These are phyloP conservation scores for Coemansia sp. DNA, from an alignment of 192 early-diverging fungal species.

Conservation along the genomic window DNA sequence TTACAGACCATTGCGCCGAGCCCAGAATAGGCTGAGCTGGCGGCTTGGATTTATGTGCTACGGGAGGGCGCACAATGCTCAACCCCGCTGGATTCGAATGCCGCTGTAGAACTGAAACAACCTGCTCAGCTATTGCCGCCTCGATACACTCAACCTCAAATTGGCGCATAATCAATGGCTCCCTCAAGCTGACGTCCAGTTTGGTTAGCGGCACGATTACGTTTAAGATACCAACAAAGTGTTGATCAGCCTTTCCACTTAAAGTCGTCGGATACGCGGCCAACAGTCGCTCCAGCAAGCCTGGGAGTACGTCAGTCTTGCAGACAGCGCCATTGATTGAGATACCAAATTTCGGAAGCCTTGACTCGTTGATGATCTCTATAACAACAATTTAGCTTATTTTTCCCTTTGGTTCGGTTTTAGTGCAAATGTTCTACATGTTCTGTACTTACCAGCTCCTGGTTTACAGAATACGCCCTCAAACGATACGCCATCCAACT, in stretches of 20 bases:
- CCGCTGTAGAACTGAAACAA: not conserved
- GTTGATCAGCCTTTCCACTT: not conserved
- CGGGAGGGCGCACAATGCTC: not conserved
- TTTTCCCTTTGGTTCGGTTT: not conserved
- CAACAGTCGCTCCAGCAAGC: conserved; percentile 10
- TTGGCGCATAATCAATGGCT: conserved; percentile 14
- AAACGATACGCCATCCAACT: conserved; percentile 15
- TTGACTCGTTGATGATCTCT: not conserved
- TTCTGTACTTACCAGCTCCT: not conserved
- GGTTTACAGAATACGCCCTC: conserved; percentile 27
- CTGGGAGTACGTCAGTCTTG: conserved; percentile 18
- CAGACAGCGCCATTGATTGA: conserved; percentile 26
- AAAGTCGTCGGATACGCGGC: not conserved
- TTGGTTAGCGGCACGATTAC: conserved; percentile 15
- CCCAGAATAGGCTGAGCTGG: not conserved
- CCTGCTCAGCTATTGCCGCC: conserved; percentile 10
- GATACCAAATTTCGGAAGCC: conserved; percentile 11
- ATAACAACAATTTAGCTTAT: not conserved
- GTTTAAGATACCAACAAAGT: conserved; percentile 32
- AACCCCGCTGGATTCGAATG: not conserved
- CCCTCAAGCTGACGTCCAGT: conserved; percentile 29
- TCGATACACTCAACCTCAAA: conserved; percentile 27
- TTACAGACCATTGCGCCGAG: not conserved
- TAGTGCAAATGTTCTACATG: not conserved
- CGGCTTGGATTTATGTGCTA: not conserved